Evolutionary conservation across 306 rosid species (phyloP), one percentile per base, ranked within the genome.

Genomic region (Arachis hypogaea): DNA sequence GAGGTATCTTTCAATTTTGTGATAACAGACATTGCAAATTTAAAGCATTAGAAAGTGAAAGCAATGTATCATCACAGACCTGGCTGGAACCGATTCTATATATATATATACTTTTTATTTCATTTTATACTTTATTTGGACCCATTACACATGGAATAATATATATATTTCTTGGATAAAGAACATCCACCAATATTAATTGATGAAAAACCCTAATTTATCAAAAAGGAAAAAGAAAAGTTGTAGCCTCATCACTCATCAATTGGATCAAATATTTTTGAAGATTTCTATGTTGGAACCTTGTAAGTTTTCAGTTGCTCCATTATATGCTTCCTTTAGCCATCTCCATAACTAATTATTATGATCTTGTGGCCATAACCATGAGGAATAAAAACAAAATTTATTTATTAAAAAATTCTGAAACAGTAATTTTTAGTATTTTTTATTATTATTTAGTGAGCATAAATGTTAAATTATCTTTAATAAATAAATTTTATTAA

Each of bases 41-140:
- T 33, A 33, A 77, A 59, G 63, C 30, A 40, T 69, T 52, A 10
- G 58, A 68, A 69, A 76, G 54, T 5, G 70, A 77, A 72, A 65
- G 47, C 78, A 71, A 65, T 63, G 49, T 66, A 74, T 74, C 77
- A 42, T 46, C 62, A 36, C 4, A 41, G 6, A 60, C 69, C 47
- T 51, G 6, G 10, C 22, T 61, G 33, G 12, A 28, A 60, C 7
- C 57, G 3, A 49, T 60, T 61, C 54, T 0, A 56, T 40, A 3
- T 51, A 16, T 56, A 12, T 5, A 11, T 68, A 4, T 52, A 2
- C 12, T 9, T 52, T 2, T 33, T 33, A 33, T 2, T 33, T 33
- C 38, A 33, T 33, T 2, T 33, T 33, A 33, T 22, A 45, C 49
- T 42, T 70, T 71, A 12, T 11, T 54, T 33, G 42, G 51, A 51